Evolutionary conservation across 805 yeast genomes (phyloP).

Genomic region (Metschnikowia bowlesiae): DNA sequence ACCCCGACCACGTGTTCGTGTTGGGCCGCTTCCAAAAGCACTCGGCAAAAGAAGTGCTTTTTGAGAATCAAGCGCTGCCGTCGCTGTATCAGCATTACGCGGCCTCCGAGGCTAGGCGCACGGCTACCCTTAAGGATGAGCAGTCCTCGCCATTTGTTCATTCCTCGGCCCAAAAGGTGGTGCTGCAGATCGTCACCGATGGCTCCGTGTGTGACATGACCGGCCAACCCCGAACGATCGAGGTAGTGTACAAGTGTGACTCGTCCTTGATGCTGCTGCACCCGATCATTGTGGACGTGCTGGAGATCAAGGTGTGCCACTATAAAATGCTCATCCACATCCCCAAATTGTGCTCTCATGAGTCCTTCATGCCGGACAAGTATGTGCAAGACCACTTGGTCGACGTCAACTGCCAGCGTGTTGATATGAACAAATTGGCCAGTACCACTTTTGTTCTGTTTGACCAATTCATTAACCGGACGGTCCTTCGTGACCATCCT

Average conservation of each 20-base stretch:
- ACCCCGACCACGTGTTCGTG: slow-evolving; percentile 31
- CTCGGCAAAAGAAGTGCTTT: slow-evolving; percentile 6
- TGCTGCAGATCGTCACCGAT: slow-evolving; percentile 33
- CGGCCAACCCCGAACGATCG: slow-evolving; percentile 46
- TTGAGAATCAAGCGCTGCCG: slow-evolving; percentile 20
- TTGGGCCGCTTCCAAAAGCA: slow-evolving; percentile 30
- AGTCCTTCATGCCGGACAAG: slow-evolving; percentile 28
- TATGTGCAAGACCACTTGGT: slow-evolving; percentile 21
- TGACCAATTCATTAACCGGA: slow-evolving; percentile 2
- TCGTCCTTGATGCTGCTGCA: slow-evolving; percentile 16
- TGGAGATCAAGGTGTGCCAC: slow-evolving; percentile 54
- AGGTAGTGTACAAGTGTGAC: slow-evolving; percentile 55
- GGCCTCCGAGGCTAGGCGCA: slow-evolving; percentile 23
- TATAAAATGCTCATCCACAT: slow-evolving; percentile 50
- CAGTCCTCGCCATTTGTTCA: slow-evolving; percentile 15
- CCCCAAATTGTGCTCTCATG: slow-evolving; percentile 44
- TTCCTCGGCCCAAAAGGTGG: slow-evolving; percentile 23
- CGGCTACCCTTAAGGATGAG: slow-evolving; percentile 18
- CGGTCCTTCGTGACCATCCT: slow-evolving; percentile 8
- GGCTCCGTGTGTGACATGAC: slow-evolving; percentile 65
- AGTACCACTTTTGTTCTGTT: background rate
- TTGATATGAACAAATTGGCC: slow-evolving; percentile 1
- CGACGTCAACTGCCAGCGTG: slow-evolving; percentile 27
- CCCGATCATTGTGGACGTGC: slow-evolving; percentile 34
- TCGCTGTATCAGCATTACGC: slow-evolving; percentile 12